Conservation (phyloP, 1,284 basidiomycete species). For the Microstroma glucosiphilum region DNA sequence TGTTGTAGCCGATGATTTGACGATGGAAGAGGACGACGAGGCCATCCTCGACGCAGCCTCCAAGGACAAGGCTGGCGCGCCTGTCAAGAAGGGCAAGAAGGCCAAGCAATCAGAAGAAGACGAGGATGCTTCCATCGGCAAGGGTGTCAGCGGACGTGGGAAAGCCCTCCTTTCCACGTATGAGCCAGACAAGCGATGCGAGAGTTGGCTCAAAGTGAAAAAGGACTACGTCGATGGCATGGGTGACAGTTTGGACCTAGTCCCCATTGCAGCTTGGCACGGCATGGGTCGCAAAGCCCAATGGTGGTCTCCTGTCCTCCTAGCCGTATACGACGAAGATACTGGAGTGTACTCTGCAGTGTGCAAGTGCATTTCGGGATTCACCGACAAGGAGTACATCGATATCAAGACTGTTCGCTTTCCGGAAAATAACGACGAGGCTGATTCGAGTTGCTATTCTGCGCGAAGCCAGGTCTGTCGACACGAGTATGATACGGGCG, state of each 20-base stretch:
- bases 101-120: conserved; percentile 46
- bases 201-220: conserved; percentile 60
- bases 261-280: conserved; percentile 64
- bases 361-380: conserved; percentile 59
- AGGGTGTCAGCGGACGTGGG: conserved; percentile 51
- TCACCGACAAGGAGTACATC: conserved; percentile 74
- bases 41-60: conserved; percentile 9
- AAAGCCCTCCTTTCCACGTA: conserved; percentile 80
- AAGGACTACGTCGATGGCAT: conserved; percentile 67
- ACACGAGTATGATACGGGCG: conserved; percentile 51
- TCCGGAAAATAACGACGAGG: conserved; percentile 9
- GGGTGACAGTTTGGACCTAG: conserved; percentile 53
- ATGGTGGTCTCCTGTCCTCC: conserved; percentile 87
- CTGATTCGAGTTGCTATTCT: conserved; percentile 41
- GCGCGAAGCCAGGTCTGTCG: conserved; percentile 7
- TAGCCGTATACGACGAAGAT: conserved; percentile 68
- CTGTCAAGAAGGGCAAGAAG: background rate
- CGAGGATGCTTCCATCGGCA: conserved; percentile 19
- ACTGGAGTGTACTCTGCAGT: conserved; percentile 61
- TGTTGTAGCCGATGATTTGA: conserved; percentile 32
- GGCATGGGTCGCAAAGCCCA: conserved; percentile 84
- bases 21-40: conserved; percentile 27
- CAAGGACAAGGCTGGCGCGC: background rate
- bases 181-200: conserved; percentile 61
- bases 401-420: conserved; percentile 15